Evolutionary conservation across 2,329 filamentous ascomycete genomes (phyloP).

Genomic region (Plenodomus biglobosus): DNA sequence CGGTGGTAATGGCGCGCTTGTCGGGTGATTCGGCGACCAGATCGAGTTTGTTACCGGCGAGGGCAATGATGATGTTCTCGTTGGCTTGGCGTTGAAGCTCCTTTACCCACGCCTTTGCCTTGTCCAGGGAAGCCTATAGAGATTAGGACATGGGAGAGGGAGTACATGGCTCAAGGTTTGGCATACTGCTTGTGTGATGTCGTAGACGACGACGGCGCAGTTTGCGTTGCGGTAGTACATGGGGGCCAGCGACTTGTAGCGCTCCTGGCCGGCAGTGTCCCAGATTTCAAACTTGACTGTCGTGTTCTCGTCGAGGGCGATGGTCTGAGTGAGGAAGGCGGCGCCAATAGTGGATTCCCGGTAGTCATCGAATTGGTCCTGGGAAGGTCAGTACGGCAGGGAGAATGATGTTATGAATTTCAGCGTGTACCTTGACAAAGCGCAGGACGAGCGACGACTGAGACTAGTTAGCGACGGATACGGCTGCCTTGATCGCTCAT

Average conservation of each 20-base stretch:
- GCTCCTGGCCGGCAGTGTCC: conserved; percentile 88
- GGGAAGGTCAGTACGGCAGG: conserved; percentile 7
- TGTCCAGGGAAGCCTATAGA: conserved; percentile 85
- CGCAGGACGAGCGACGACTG: conserved; percentile 96
- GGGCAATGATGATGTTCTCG: conserved; percentile 98
- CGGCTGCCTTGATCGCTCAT: conserved; percentile 29
- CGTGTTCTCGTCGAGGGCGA: conserved; percentile 95
- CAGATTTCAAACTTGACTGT: conserved; percentile 99
- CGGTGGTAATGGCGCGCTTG: conserved; percentile 86
- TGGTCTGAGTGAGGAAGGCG: conserved; percentile 97
- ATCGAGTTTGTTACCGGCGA: conserved; percentile 93
- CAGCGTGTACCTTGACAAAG: conserved; percentile 84
- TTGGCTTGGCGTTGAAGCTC: conserved; percentile 98
- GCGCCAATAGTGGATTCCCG: conserved; percentile 97
- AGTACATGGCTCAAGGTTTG: background rate
- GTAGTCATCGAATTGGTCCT: conserved; percentile 99
- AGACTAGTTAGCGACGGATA: conserved; percentile 31
- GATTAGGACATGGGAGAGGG: conserved; percentile 18
- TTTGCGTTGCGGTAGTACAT: conserved; percentile 99
- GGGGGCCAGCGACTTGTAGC: conserved; percentile 97
- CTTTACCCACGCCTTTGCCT: conserved; percentile 99
- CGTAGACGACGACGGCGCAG: conserved; percentile 98
- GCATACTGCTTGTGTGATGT: conserved; percentile 97
- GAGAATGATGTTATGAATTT: too few species aligned
- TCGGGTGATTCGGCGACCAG: conserved; percentile 91